Base-by-base conservation (phyloP, 2,329 filamentous ascomycete genomes). In the Epichloe scottii region DNA sequence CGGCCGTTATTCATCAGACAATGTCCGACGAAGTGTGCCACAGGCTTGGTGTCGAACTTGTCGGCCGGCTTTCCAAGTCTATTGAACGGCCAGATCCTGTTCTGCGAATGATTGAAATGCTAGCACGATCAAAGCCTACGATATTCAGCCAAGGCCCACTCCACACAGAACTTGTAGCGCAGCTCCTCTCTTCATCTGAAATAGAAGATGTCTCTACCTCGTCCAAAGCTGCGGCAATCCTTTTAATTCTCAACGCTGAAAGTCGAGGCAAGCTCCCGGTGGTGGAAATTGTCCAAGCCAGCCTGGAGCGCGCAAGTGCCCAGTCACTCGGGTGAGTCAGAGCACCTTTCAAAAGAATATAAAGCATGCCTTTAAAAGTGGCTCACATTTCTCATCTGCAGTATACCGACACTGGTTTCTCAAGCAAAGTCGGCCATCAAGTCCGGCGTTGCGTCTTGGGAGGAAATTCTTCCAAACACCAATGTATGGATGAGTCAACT, bases 401-500 rank as follows among this genome's bases (percentile, higher is more conserved):
- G 73, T 11, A 70, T 82, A 14, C 68, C 75, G 17, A 81, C 77
- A 0, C 61, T 83, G 41, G 69, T 76, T 1, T 66, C 72, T 15
- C 77, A 75, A 14, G 63, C 71, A 5, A 61, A 65, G 15, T 60
- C 63, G 2, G 68, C 67, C 0, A 54, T 59, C 1, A 59, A 64
- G 1, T 57, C 63, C 1, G 56, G 57, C 15, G 35, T n/a, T 3
- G 60, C 60, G 8, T 55, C 61, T 0, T 54, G 63, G 1, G 65
- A 71, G 53, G 70, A 74, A 11, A 65, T 91, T 4, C 71, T 93
- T 38, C 88, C 89, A 0, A 76, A 76, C 56, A 68, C 72, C 0
- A 68, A 75, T 2, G 67, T 78, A 10, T 96, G 90, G 89, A 73
- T 76, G 58, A 58, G 72, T 14, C 77, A 85, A 14, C 66, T 95